These are phyloP conservation scores for Paraleonurus japonicus DNA, from an alignment of 257 asterid genomes.

Conservation along the genomic window DNA sequence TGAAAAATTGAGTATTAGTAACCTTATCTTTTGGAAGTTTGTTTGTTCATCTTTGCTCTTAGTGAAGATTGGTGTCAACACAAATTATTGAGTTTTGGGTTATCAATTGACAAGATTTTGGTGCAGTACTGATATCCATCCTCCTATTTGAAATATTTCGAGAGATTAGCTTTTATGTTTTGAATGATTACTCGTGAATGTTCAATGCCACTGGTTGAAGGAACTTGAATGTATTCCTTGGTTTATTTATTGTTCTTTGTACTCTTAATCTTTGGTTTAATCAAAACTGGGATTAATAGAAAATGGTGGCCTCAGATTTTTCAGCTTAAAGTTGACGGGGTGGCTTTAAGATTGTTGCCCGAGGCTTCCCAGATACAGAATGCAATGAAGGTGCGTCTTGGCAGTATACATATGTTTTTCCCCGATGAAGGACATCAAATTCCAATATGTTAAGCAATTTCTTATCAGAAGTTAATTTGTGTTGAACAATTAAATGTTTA, in stretches of 20 bases:
- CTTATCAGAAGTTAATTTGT: neutral
- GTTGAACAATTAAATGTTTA: neutral
- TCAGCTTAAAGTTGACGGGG: slow-evolving; percentile 85
- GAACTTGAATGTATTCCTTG: neutral
- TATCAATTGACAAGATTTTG: neutral
- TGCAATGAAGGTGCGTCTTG: slow-evolving; percentile 65
- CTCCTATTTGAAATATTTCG: neutral
- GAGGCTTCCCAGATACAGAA: slow-evolving; percentile 85
- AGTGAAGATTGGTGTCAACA: neutral
- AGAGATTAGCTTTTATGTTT: neutral
- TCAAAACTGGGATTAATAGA: slow-evolving; percentile 18
- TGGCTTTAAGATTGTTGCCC: slow-evolving; percentile 85
- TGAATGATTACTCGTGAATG: neutral
- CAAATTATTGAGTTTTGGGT: neutral
- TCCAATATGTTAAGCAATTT: neutral
- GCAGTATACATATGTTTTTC: neutral
- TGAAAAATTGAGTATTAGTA: neutral
- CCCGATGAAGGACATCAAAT: too few relatives aligned
- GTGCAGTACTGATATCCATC: neutral
- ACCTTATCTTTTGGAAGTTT: slow-evolving; percentile 2
- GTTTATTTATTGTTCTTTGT: neutral
- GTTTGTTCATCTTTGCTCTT: neutral
- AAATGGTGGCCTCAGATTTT: slow-evolving; percentile 59
- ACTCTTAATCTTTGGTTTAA: slow-evolving; percentile 6
- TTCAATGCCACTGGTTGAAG: neutral